Evolutionary conservation across 1,284 basidiomycete species (phyloP).

Genomic region (Naganishia cerealis): DNA sequence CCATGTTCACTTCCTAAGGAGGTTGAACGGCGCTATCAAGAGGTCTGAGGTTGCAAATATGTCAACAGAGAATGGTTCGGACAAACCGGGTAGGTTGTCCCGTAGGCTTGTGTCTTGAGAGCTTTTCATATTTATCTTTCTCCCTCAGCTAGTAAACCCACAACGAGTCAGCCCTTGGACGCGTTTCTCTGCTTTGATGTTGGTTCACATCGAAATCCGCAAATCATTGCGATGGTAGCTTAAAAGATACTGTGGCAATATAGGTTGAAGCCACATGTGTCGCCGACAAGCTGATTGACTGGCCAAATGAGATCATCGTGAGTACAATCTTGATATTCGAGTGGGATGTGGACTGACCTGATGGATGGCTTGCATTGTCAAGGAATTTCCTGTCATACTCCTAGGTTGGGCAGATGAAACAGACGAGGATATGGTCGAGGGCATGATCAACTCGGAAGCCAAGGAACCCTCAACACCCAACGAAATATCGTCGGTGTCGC

Average conservation of each 20-base stretch:
- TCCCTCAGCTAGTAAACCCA: constrained; percentile 3
- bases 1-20: not conserved
- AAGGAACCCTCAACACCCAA: not conserved
- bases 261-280: constrained; percentile 91
- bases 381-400: constrained; percentile 65
- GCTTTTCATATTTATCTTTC: constrained; percentile 4
- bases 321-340: constrained; percentile 47
- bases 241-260: constrained; percentile 48
- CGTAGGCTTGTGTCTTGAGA: constrained; percentile 31
- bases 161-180: constrained; percentile 44
- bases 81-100: constrained; percentile 33
- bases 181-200: constrained; percentile 56
- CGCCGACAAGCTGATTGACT: constrained; percentile 65
- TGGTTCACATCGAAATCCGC: not conserved
- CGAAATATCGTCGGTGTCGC: not conserved
- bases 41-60: constrained; percentile 10
- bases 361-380: constrained; percentile 27
- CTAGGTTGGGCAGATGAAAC: constrained; percentile 71
- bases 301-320: constrained; percentile 91
- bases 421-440: constrained; percentile 43
- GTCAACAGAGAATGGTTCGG: constrained; percentile 23
- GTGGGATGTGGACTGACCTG: not conserved
- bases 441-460: not conserved
- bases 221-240: not conserved
- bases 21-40: constrained; percentile 18